Conservation (phyloP, 306 rosid genomes). For the Acacia crassicarpa region DNA sequence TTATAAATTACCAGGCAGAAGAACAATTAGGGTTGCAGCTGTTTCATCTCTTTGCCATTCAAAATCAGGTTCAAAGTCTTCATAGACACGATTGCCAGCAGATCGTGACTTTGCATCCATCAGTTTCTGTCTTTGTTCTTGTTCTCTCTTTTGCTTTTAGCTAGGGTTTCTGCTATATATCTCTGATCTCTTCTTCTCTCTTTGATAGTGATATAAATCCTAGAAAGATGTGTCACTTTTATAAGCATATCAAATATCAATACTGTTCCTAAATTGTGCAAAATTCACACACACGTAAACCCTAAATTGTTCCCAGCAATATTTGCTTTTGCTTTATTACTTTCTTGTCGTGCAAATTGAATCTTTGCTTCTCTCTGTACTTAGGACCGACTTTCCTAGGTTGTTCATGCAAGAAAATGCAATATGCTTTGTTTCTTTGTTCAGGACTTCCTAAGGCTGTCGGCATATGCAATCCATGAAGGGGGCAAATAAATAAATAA, state of each 20-base stretch:
- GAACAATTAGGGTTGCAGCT: constrained; percentile 38
- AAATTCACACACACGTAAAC: neutral
- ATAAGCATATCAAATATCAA: neutral
- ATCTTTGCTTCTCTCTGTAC: neutral
- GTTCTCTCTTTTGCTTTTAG: neutral
- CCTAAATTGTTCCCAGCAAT: neutral
- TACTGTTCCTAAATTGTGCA: neutral
- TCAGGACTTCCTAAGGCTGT: neutral
- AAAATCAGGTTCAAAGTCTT: constrained; percentile 49
- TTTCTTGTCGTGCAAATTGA: constrained; percentile 16
- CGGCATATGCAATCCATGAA: neutral
- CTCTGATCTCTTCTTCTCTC: neutral
- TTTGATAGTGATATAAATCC: neutral
- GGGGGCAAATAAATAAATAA: neutral
- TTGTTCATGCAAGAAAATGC: neutral
- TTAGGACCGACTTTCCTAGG: neutral
- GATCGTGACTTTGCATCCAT: constrained; percentile 21
- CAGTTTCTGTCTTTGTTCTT: neutral
- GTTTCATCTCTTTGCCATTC: constrained; percentile 46
- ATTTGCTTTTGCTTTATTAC: constrained; percentile 1
- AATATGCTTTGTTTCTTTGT: neutral
- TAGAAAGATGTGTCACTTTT: neutral
- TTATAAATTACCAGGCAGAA: constrained; percentile 51
- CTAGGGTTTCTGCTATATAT: neutral
- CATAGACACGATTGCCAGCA: constrained; percentile 34